Evolutionary conservation across 768 basidiomycete species (phyloP).

Genomic region (Megacollybia marginata): DNA sequence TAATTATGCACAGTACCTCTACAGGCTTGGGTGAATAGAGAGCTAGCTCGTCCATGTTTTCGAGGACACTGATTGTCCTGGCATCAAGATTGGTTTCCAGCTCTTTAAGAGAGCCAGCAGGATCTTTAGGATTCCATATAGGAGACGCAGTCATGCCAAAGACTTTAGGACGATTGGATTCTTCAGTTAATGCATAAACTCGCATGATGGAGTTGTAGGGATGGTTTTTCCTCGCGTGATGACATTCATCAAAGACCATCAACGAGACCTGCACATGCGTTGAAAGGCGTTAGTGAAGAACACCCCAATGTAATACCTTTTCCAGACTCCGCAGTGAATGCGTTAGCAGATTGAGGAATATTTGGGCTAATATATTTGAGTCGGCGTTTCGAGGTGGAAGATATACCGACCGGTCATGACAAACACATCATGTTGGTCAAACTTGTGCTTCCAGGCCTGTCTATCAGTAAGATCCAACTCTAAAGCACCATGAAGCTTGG

Average conservation of each 20-base stretch:
- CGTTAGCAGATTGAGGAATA: slow-evolving; percentile 71
- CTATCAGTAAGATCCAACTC: slow-evolving; percentile 68
- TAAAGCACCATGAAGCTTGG: slow-evolving; percentile 51
- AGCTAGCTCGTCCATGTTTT: slow-evolving; percentile 59
- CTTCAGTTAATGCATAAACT: slow-evolving; percentile 46
- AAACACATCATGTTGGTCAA: slow-evolving; percentile 62
- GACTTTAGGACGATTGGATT: slow-evolving; percentile 58
- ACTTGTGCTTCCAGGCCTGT: slow-evolving; percentile 53
- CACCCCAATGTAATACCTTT: slow-evolving; percentile 27
- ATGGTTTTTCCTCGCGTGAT: slow-evolving; percentile 70
- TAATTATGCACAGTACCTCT: slow-evolving; percentile 39
- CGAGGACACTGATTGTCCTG: slow-evolving; percentile 67
- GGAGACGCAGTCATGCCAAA: slow-evolving; percentile 94
- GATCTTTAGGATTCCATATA: slow-evolving; percentile 72
- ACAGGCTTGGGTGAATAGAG: slow-evolving; percentile 54
- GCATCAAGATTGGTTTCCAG: slow-evolving; percentile 70
- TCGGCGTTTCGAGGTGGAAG: background rate
- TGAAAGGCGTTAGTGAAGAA: background rate
- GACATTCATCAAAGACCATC: slow-evolving; percentile 78
- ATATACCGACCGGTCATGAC: slow-evolving; percentile 70
- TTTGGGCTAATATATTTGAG: slow-evolving; percentile 48
- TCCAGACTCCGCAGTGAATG: slow-evolving; percentile 78
- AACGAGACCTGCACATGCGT: slow-evolving; percentile 35
- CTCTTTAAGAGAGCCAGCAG: slow-evolving; percentile 49
- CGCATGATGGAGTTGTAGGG: slow-evolving; percentile 75